Base-by-base conservation (phyloP, 2,329 filamentous ascomycete species). In the Magnaporthiopsis poae region DNA sequence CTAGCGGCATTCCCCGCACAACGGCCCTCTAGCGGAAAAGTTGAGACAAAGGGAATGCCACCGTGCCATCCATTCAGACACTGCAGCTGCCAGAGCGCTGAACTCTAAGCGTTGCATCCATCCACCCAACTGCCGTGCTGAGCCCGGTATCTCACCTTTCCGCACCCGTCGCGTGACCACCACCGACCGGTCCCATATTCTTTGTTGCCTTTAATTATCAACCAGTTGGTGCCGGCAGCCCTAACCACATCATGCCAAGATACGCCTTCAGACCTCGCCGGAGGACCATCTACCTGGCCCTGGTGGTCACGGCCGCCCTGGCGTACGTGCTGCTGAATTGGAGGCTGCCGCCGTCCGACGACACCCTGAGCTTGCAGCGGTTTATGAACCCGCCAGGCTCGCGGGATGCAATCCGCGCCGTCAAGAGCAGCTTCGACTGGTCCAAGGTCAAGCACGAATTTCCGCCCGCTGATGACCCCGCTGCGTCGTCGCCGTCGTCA, bases 391-490 rank as follows among this genome's bases (percentile, higher is more conserved):
- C 33, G 31, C 33, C 31, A 3, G 62, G 62, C 62, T 56, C 36
- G 7, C 33, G 33, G 15, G 39, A n/a, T 12, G 31, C 31, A 1
- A 36, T 63, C 18, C 35, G 36, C 15, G 35, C 62, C 18, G 35
- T 39, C 35, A 63, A 63, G 31, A 39, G 33, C 35, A 63, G 35
- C 36, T 63, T 63, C 36, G 62, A 63, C 36, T 63, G 62, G 62
- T 21, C 31, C 62, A 12, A 4, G 9, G 62, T 63, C 18, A 12
- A n/a, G 25, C 36, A 63, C 62, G 62, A 25, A 11, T 27, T 39
- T n/a, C 62, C 62, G 36, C 33, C 62, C 3, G n/a, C 31, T 1
- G 62, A 27, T 25, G 25, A 2, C 1, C 8, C 15, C 21, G 13
- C 33, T 3, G 31, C 31, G 31, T 31, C 31, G 33, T n/a, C 36